Evolutionary conservation across 129 eudicot genomes (phyloP).

Genomic region (Logfia minima): DNA sequence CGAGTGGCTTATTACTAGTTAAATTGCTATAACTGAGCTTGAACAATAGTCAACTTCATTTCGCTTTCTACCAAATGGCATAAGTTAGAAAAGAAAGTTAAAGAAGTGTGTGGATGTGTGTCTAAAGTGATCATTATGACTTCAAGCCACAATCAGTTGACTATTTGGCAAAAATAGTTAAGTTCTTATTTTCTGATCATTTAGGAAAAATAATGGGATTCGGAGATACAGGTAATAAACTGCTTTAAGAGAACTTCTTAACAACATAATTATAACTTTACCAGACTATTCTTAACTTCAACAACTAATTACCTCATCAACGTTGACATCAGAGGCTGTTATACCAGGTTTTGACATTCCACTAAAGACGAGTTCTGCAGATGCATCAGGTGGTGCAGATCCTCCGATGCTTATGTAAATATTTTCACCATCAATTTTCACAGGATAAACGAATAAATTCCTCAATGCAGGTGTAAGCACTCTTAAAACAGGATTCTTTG

Average conservation of each 20-base stretch:
- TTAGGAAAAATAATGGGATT: not conserved
- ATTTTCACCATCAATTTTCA: conserved; percentile 72
- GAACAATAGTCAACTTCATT: not conserved
- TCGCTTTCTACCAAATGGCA: not conserved
- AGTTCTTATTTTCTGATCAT: not conserved
- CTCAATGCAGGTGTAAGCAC: conserved; percentile 81
- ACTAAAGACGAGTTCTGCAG: conserved; percentile 87
- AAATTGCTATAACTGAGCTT: not conserved
- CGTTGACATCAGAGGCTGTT: conserved; percentile 76
- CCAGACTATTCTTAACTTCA: too few relatives aligned
- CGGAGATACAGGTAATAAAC: not conserved
- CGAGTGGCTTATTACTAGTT: not conserved
- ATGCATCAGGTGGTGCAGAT: conserved; percentile 48
- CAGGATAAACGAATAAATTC: conserved; percentile 62
- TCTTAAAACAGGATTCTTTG: conserved; percentile 87
- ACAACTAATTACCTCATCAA: conserved; percentile 69
- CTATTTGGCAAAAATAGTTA: not conserved
- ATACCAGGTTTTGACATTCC: conserved; percentile 89
- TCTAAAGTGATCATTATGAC: not conserved
- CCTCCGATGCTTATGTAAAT: conserved; percentile 73
- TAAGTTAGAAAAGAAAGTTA: not conserved
- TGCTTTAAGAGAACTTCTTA: not conserved
- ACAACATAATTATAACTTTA: not conserved
- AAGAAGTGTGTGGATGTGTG: not conserved
- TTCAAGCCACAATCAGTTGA: not conserved